Evolutionary conservation across 805 yeast genomes (phyloP), one percentile per base, ranked within the genome.

Genomic region (Priceomyces medius): DNA sequence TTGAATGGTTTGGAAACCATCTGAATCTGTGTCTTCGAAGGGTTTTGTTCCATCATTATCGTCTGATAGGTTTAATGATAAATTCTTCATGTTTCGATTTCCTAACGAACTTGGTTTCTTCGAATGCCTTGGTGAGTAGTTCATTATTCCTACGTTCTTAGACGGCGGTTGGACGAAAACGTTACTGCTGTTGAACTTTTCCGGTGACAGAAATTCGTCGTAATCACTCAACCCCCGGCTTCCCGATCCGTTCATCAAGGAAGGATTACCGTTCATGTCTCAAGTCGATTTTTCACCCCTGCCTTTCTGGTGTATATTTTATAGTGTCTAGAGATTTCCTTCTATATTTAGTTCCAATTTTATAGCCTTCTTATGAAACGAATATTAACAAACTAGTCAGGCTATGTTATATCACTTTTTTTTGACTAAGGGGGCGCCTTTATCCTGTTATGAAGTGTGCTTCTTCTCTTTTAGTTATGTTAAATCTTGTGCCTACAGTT

Each of bases 121-220:
- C n/a, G 63, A 50, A 40, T 65, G 71, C 39, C 63, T 61, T 3
- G 74, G 71, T 12, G 68, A 62, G 46, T 64, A 66, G 54, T 66
- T 67, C 50, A 67, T 54, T 12, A 47, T 37, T 7, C 55, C 56
- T 18, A 23, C 31, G 13, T 34, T 23, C 8, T 35, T 32, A 12
- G 35, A 26, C 14, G 40, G 40, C 10, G 39, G 39, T 16, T 18
- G 38, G 14, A 17, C 12, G 26, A 36, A 36, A 18, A 26, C 18
- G 33, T 27, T 23, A 4, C 26, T 32, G 18, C 20, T 27, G 37
- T 32, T 34, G 8, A 39, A 17, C 18, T 26, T 39, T 29, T 38
- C 27, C 2, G 41, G 36, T 7, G 41, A 31, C 21, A 21, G 20
- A 17, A 35, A 35, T 12, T 24, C 38, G 18, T 35, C 28, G 18